Evolutionary conservation across 345 rosid species (phyloP), one percentile per base, ranked within the genome.

Genomic region (Boechera retrofracta): DNA sequence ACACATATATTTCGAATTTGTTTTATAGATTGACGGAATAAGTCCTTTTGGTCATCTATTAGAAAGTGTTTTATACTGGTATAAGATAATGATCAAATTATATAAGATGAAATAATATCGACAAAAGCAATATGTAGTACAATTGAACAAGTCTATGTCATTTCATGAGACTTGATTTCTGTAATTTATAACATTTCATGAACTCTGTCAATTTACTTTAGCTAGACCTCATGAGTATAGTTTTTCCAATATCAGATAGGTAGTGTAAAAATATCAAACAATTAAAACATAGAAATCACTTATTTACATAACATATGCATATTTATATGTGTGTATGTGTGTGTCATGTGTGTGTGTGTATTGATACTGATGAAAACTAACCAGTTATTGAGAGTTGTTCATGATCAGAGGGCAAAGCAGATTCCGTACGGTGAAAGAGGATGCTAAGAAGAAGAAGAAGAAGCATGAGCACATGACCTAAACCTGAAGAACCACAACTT

Each of bases 321-420:
- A 1, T 7, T 7, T 35, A 1, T 35, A 35, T 35, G 7, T 35
- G 2, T 38, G 10, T 21, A 21, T 21, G 24, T 21, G 1, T 33
- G 10, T 36, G 7, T 63, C 28, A 5, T 12, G 47, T 3, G 2
- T 21, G 21, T 21, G 21, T 35, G 11, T 66, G 3, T 21, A 21
- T 51, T 51, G 60, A 67, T 24, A 52, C 2, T 28, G 29, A 28
- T 28, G 29, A 28, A 28, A 69, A 21, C 73, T 69, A 69, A 69
- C 64, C 73, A 41, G 73, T 36, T 54, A 55, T 1, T 26, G 63
- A 69, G 38, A 54, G 10, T 54, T 38, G 52, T 55, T 69, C 6
- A 42, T 10, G 53, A 10, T 32, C 41, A 55, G 39, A 41, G 41
- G 73, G 16, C 10, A 31, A 42, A 54, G 53, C 53, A 55, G 73